These are phyloP conservation scores for Fusarium chlamydosporum DNA, from an alignment of 2,329 filamentous ascomycete genomes.

Conservation along the genomic window DNA sequence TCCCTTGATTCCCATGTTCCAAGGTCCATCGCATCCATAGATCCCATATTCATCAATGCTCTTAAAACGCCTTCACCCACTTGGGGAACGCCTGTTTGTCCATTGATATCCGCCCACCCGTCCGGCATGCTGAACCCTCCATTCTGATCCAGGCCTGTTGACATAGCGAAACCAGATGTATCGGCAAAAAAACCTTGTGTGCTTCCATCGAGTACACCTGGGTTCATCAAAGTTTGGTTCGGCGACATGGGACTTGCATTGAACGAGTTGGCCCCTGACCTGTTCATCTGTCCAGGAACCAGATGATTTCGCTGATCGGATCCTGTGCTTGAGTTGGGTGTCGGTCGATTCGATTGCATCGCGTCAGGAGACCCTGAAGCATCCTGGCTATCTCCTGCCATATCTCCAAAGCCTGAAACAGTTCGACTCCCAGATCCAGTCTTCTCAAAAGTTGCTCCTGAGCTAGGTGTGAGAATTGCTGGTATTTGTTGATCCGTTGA, in stretches of 20 bases:
- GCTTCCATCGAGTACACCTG: conserved; percentile 55
- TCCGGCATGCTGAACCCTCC: conserved; percentile 59
- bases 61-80: conserved; percentile 70
- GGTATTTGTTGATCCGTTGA: conserved; percentile 58
- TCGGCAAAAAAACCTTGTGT: conserved; percentile 59
- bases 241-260: conserved; percentile 66
- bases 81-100: conserved; percentile 65
- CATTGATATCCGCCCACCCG: conserved; percentile 61
- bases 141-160: conserved; percentile 45
- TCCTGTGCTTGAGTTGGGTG: conserved; percentile 68
- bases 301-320: conserved; percentile 52
- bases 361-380: conserved; percentile 65
- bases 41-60: conserved; percentile 70
- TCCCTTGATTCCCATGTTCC: conserved; percentile 62
- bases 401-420: conserved; percentile 60
- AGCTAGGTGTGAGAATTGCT: conserved; percentile 54
- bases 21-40: conserved; percentile 73
- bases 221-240: conserved; percentile 58
- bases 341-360: conserved; percentile 67
- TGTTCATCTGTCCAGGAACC: conserved; percentile 53
- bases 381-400: conserved; percentile 62
- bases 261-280: conserved; percentile 63
- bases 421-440: conserved; percentile 48
- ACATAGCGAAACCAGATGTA: conserved; percentile 56
- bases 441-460: conserved; percentile 55